A percentile compares a stretch with the other conserved stretches of the same genome.
phyloP scores from a whole-genome alignment of 495 filamentous ascomycete genomes.

The Xylaria flabelliformis region DNA sequence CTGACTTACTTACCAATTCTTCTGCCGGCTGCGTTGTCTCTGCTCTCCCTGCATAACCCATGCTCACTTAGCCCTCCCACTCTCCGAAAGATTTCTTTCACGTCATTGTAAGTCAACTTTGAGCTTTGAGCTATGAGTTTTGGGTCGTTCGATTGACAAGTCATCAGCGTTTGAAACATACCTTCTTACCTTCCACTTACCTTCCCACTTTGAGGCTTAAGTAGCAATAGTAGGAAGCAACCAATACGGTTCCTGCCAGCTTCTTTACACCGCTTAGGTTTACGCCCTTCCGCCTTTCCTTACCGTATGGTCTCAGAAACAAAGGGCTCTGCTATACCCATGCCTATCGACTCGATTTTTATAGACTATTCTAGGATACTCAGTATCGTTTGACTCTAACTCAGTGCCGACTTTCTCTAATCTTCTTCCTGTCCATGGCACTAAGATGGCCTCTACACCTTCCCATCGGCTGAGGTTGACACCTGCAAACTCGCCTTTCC shows the following conservation, averaged over 20 bases:
- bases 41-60: not conserved
- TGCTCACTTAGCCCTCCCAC: conserved; percentile 4
- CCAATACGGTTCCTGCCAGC: not conserved
- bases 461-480: conserved; percentile 74
- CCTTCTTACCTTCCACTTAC: not conserved
- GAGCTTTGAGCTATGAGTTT: conserved; percentile 15
- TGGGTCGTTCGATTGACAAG: conserved; percentile 34
- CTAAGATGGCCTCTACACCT: conserved; percentile 63
- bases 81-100: conserved; percentile 29
- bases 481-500: conserved; percentile 77
- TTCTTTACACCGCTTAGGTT: not conserved
- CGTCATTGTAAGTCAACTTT: conserved; percentile 40
- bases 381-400: conserved; percentile 34
- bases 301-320: conserved; percentile 9
- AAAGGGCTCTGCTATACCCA: conserved; percentile 21
- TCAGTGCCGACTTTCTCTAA: conserved; percentile 3
- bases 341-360: conserved; percentile 33
- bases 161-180: conserved; percentile 33
- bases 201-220: not conserved
- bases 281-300: not conserved
- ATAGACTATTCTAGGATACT: conserved; percentile 35
- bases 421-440: conserved; percentile 54
- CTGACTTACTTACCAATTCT: not conserved
- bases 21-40: not conserved
- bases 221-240: not conserved